Conservation (phyloP, 345 rosid genomes). For the Populus pruinosa region DNA sequence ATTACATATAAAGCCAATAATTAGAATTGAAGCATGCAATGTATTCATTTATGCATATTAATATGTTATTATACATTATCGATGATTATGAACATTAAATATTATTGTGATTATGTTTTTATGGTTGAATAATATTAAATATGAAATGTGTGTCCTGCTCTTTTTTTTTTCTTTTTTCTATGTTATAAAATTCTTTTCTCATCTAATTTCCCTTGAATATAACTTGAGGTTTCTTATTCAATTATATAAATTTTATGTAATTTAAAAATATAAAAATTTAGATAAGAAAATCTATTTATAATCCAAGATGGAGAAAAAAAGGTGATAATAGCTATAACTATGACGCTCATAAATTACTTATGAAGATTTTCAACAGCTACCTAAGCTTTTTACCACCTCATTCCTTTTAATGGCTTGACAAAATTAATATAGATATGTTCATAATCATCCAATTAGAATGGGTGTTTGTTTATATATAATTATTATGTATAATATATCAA, state of each 20-base stretch:
- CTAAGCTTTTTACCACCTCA: not conserved
- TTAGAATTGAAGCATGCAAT: no score
- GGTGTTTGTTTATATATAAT: not conserved
- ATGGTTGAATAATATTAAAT: no score
- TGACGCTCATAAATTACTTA: not conserved
- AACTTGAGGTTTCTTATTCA: not conserved
- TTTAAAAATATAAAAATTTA: no score
- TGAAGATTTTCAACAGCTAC: no score
- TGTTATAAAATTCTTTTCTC: not conserved
- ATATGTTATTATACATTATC: no score
- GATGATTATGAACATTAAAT: no score
- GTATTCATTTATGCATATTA: no score
- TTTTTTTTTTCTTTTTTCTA: no score
- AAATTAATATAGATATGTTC: not conserved
- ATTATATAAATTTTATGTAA: not conserved
- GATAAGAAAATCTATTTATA: not conserved
- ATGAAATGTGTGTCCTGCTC: no score
- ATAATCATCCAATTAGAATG: not conserved
- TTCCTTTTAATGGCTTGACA: not conserved
- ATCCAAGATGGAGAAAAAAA: not conserved
- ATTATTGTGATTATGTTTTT: no score
- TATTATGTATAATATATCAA: not conserved
- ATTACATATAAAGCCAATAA: no score
- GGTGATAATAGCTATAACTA: no score
- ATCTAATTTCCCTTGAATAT: not conserved